Percentiles rank a stretch among this genome's conserved stretches.
phyloP scores from a whole-genome alignment of 306 rosid species.

The Ochetophila trinervis region DNA sequence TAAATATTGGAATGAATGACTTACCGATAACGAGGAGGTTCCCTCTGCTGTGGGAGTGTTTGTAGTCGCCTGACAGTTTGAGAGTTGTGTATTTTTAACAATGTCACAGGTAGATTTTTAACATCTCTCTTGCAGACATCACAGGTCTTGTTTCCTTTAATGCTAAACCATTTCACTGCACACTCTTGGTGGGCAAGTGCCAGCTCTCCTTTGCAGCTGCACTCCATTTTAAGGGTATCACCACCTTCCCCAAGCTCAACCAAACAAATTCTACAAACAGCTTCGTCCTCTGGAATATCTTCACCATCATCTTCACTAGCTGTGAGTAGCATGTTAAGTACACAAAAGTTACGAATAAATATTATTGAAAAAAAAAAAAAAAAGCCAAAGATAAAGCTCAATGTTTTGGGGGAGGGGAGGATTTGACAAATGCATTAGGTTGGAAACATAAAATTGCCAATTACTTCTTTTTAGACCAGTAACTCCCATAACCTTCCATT shows the following conservation, averaged over 20 bases:
- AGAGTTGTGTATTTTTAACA: conserved; percentile 59
- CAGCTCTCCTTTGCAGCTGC: conserved; percentile 96
- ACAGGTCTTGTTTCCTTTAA: conserved; percentile 87
- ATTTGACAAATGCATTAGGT: neutral
- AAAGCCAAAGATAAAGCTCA: neutral
- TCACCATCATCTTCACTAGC: conserved; percentile 64
- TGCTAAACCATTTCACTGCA: conserved; percentile 93
- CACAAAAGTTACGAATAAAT: conserved; percentile 3
- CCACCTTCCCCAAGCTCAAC: conserved; percentile 80
- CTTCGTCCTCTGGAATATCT: conserved; percentile 96
- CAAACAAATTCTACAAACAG: conserved; percentile 89
- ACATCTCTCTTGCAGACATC: conserved; percentile 89
- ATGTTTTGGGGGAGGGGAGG: neutral
- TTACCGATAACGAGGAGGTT: conserved; percentile 50
- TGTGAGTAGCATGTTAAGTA: conserved; percentile 28
- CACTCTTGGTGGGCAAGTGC: conserved; percentile 94
- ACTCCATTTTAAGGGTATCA: conserved; percentile 79
- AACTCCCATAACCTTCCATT: neutral
- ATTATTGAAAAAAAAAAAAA: conserved; percentile 5
- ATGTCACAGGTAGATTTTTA: conserved; percentile 69
- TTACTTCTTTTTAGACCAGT: neutral
- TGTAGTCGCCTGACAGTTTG: conserved; percentile 37
- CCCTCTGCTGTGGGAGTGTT: conserved; percentile 39
- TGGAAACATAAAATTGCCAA: neutral
- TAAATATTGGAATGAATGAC: conserved; percentile 18